A percentile compares a stretch with the other conserved stretches of the same genome.
Conservation (phyloP, 805 yeast genomes). For the Vanderwaltozyma yarrowii region DNA sequence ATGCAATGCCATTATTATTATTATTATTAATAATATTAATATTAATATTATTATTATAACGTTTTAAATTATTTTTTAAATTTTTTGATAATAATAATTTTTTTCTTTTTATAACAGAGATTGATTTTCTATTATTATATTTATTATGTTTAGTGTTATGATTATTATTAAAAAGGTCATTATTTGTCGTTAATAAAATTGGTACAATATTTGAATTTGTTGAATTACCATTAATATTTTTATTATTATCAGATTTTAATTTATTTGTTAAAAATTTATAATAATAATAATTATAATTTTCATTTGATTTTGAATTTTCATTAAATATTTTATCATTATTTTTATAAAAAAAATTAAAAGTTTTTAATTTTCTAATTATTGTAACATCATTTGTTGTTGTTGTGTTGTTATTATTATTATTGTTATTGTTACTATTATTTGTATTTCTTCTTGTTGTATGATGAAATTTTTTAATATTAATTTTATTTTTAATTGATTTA, state of each 20-base stretch:
- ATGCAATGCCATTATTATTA: too few relatives aligned
- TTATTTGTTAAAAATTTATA: too few relatives aligned
- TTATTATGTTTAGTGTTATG: background rate
- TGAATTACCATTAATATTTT: background rate
- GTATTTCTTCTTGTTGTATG: constrained; percentile 18
- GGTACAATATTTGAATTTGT: constrained; percentile 1
- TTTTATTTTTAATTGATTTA: constrained; percentile 32
- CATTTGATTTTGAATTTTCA: constrained; percentile 25
- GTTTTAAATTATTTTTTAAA: constrained; percentile 1
- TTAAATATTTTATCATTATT: too few relatives aligned
- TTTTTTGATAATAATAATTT: constrained; percentile 3
- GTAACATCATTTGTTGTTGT: constrained; percentile 6
- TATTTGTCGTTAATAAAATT: constrained; percentile 1
- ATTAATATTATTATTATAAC: constrained; percentile 1
- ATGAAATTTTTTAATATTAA: constrained; percentile 30
- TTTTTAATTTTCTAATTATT: too few relatives aligned
- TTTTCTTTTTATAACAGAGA: background rate
- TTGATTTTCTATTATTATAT: background rate
- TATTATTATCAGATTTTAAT: background rate
- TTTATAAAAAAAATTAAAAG: too few relatives aligned
- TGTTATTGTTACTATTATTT: background rate
- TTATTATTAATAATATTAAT: background rate
- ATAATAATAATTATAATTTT: background rate
- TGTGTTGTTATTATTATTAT: background rate
- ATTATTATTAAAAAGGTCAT: background rate